Percentiles rank a stretch among this genome's conserved stretches.
Evolutionary conservation across 768 basidiomycete species (phyloP).

Genomic region (Kwoniella heveanensis): DNA sequence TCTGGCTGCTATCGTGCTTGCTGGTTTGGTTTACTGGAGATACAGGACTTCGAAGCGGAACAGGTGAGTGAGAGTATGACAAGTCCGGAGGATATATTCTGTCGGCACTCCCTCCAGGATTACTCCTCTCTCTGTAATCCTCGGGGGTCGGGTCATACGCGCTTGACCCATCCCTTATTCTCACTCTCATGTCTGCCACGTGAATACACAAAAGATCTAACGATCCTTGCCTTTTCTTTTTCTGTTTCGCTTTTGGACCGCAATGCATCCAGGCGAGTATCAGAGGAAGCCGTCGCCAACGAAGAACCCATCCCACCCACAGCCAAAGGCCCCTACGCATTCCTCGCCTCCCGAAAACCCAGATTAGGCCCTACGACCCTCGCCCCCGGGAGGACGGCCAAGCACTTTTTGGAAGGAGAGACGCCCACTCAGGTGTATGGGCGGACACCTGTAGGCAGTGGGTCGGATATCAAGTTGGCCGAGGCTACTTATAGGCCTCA

Average conservation of each 20-base stretch:
- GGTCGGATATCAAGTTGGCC: constrained; percentile 12
- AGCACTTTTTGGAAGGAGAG: constrained; percentile 37
- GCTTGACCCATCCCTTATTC: too few relatives aligned
- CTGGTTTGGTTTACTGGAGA: constrained; percentile 25
- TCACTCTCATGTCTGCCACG: too few relatives aligned
- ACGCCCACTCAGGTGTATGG: constrained; percentile 24
- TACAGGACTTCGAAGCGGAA: constrained; percentile 15
- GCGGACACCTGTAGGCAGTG: constrained; percentile 3
- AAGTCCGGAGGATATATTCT: too few relatives aligned
- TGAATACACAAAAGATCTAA: too few relatives aligned
- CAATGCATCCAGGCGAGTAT: not conserved
- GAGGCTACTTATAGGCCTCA: constrained; percentile 19
- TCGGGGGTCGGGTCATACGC: too few relatives aligned
- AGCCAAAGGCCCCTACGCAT: constrained; percentile 17
- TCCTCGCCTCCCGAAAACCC: constrained; percentile 23
- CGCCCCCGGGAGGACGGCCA: constrained; percentile 35
- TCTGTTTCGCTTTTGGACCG: not conserved
- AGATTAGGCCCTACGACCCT: constrained; percentile 33
- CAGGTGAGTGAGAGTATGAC: constrained; percentile 25
- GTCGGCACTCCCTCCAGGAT: too few relatives aligned
- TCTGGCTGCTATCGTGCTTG: constrained; percentile 25
- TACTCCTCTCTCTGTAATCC: too few relatives aligned
- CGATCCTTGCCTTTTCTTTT: too few relatives aligned
- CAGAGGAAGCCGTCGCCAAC: constrained; percentile 10
- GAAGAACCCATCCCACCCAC: constrained; percentile 12